Conservation (phyloP, 2,329 filamentous ascomycete genomes). For the Alternaria triticimaculans region DNA sequence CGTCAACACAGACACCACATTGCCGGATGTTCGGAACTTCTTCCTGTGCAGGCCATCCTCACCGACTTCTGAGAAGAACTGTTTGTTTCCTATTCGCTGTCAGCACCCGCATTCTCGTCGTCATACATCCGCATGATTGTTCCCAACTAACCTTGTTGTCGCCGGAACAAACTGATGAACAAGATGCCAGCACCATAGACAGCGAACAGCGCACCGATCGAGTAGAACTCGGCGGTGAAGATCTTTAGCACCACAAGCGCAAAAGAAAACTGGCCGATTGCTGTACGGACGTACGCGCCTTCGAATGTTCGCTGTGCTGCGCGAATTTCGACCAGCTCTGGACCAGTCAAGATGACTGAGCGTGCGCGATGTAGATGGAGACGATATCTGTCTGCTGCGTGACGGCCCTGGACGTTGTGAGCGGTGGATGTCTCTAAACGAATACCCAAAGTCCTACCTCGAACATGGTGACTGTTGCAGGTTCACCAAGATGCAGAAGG, state of each 20-base stretch:
- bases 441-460: constrained; percentile 16
- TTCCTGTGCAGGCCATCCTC: constrained; percentile 67
- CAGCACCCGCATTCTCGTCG: constrained; percentile 9
- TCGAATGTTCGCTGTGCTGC: constrained; percentile 97
- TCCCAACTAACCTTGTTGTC: constrained; percentile 69
- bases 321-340: constrained; percentile 91
- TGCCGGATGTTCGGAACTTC: constrained; percentile 70
- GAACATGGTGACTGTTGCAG: constrained; percentile 18
- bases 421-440: background rate
- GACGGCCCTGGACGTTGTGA: constrained; percentile 51
- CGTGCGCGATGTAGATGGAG: constrained; percentile 83
- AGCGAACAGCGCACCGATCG: constrained; percentile 94
- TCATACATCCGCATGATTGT: background rate
- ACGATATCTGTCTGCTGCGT: constrained; percentile 76
- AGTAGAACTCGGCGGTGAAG: constrained; percentile 95
- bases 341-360: constrained; percentile 78
- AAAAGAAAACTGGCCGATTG: constrained; percentile 93
- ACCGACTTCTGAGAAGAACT: constrained; percentile 78
- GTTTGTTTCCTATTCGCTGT: constrained; percentile 68
- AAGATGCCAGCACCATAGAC: constrained; percentile 87
- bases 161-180: constrained; percentile 80
- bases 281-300: constrained; percentile 94
- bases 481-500: background rate
- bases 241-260: constrained; percentile 94
- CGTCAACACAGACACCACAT: constrained; percentile 69